These are phyloP conservation scores for Zea mays DNA, from an alignment of 176 grass and related monocot genomes.

Conservation along the genomic window DNA sequence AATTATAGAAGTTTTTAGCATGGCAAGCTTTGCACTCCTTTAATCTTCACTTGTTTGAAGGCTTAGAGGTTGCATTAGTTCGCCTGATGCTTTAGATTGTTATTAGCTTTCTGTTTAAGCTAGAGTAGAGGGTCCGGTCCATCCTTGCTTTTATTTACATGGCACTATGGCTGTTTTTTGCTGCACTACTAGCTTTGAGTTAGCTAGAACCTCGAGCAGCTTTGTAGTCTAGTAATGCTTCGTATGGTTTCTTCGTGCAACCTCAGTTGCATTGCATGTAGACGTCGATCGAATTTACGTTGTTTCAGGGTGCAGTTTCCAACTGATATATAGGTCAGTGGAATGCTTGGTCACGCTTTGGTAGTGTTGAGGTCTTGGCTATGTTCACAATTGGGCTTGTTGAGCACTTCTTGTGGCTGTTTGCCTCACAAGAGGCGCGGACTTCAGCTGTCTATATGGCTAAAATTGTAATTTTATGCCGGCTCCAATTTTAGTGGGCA, in stretches of 20 bases:
- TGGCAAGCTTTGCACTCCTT: not conserved
- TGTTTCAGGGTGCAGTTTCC: slow-evolving; percentile 21
- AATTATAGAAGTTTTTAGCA: not conserved
- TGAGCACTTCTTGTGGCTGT: not conserved
- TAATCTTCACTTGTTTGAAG: not conserved
- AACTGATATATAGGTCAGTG: not conserved
- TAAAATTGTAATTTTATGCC: not conserved
- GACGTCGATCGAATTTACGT: not conserved
- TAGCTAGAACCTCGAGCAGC: slow-evolving; percentile 4
- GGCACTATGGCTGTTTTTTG: slow-evolving; percentile 30
- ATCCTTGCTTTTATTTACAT: slow-evolving; percentile 30
- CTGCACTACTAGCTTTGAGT: slow-evolving; percentile 31
- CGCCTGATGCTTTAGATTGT: not conserved
- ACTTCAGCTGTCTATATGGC: not conserved
- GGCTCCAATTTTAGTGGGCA: not conserved
- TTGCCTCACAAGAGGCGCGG: not conserved
- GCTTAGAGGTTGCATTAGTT: not conserved
- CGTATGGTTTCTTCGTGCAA: slow-evolving; percentile 17
- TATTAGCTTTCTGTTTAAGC: slow-evolving; percentile 33
- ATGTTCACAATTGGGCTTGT: not conserved
- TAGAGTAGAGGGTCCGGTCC: not conserved
- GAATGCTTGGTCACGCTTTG: not conserved
- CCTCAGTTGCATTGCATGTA: not conserved
- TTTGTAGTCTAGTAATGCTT: not conserved
- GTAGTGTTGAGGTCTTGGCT: not conserved